A percentile compares a stretch with the other conserved stretches of the same genome.
Evolutionary conservation across 768 basidiomycete species (phyloP).

Genomic region (Auricularia heimuer): DNA sequence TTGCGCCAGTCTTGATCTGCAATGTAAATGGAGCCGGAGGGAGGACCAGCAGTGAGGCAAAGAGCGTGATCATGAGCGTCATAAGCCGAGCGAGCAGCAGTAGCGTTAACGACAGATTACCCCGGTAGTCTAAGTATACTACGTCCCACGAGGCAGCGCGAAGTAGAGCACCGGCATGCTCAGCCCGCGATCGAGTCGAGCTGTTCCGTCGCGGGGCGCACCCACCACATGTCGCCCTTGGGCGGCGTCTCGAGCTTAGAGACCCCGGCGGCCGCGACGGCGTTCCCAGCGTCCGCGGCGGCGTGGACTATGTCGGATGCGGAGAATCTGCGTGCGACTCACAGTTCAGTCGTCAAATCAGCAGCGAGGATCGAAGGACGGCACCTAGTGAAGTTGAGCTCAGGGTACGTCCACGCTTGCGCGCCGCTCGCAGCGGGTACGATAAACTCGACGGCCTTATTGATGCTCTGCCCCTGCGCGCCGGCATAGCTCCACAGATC

Average conservation of each 20-base stretch:
- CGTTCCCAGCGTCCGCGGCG: not conserved
- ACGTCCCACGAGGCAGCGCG: too few species aligned
- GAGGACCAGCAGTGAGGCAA: too few species aligned
- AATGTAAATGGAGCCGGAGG: too few species aligned
- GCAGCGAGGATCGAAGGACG: not conserved
- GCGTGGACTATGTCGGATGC: not conserved
- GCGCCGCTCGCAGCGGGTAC: not conserved
- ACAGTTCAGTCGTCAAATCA: not conserved
- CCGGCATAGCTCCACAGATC: not conserved
- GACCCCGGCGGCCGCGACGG: not conserved
- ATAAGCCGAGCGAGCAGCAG: too few species aligned
- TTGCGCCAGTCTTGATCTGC: too few species aligned
- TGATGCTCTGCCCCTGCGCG: not conserved
- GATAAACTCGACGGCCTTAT: not conserved
- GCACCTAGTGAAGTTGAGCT: not conserved
- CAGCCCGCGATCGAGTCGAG: not conserved
- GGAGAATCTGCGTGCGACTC: not conserved
- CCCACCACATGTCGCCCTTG: not conserved
- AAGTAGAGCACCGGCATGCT: too few species aligned
- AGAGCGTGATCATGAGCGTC: too few species aligned
- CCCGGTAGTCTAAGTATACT: too few species aligned
- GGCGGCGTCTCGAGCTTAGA: not conserved
- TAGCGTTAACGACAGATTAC: too few species aligned
- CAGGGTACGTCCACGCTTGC: not conserved
- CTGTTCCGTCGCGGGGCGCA: not conserved